A percentile compares a stretch with the other conserved stretches of the same genome.
Evolutionary conservation across 2,329 filamentous ascomycete genomes (phyloP).

Genomic region (Mollisiaceae sp.): DNA sequence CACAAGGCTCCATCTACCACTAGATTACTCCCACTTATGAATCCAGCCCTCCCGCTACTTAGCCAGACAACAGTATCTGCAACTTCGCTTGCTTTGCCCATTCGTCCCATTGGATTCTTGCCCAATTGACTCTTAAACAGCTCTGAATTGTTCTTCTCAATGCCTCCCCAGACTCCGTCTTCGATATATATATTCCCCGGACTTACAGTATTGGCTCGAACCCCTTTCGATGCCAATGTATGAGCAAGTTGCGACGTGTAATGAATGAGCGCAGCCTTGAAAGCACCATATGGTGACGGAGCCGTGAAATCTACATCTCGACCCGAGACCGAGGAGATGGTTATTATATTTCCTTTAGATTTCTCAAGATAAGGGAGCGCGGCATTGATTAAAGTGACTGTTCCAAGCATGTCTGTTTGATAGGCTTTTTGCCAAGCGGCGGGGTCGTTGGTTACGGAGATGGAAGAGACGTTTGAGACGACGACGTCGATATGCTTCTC

Average conservation of each 20-base stretch:
- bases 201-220: constrained; percentile 45
- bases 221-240: constrained; percentile 43
- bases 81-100: constrained; percentile 25
- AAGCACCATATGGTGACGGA: constrained; percentile 44
- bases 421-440: constrained; percentile 40
- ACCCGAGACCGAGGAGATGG: constrained; percentile 45
- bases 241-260: constrained; percentile 45
- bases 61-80: constrained; percentile 24
- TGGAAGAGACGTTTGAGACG: constrained; percentile 39
- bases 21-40: constrained; percentile 22
- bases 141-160: constrained; percentile 41
- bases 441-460: constrained; percentile 39
- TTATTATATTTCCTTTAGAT: constrained; percentile 44
- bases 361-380: constrained; percentile 44
- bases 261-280: constrained; percentile 46
- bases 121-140: constrained; percentile 37
- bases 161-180: constrained; percentile 45
- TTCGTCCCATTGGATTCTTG: constrained; percentile 25
- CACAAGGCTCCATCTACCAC: constrained; percentile 26
- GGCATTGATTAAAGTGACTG: constrained; percentile 41
- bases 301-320: constrained; percentile 46
- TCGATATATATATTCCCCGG: constrained; percentile 46
- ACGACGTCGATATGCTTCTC: constrained; percentile 31
- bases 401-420: constrained; percentile 44
- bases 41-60: constrained; percentile 20